Percentiles rank a stretch among this genome's conserved stretches.
phyloP scores from a whole-genome alignment of 192 early-diverging fungal species.

The Backusella tarrabulga region DNA sequence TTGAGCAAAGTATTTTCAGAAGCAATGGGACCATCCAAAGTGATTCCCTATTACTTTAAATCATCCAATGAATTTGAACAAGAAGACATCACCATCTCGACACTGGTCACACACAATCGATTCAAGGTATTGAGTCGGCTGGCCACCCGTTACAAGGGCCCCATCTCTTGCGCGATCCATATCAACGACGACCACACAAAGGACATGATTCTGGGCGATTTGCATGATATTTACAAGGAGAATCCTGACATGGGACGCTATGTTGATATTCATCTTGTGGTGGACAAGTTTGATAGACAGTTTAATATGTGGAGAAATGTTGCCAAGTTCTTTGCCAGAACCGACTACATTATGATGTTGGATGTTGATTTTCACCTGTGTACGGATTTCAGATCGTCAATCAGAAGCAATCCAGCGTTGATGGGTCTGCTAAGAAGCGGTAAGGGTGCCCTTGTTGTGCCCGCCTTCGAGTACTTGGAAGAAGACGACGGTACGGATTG shows the following conservation, averaged over 20 bases:
- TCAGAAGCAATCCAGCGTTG: slow-evolving; percentile 32
- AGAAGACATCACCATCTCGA: slow-evolving; percentile 60
- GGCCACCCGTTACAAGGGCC: slow-evolving; percentile 51
- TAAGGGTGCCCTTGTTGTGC: slow-evolving; percentile 54
- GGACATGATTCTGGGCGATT: slow-evolving; percentile 43
- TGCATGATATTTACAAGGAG: slow-evolving; percentile 48
- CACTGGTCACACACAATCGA: slow-evolving; percentile 56
- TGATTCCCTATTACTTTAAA: slow-evolving; percentile 60
- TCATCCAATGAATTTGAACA: slow-evolving; percentile 43
- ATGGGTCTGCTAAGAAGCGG: slow-evolving; percentile 45
- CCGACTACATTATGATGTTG: slow-evolving; percentile 58
- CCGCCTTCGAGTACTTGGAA: slow-evolving; percentile 57
- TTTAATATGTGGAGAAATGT: slow-evolving; percentile 70
- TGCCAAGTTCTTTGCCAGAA: slow-evolving; percentile 59
- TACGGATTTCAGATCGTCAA: slow-evolving; percentile 46
- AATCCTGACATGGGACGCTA: slow-evolving; percentile 49
- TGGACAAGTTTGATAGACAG: slow-evolving; percentile 59
- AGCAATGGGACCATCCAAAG: slow-evolving; percentile 58
- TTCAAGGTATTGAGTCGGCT: slow-evolving; percentile 50
- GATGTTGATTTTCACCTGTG: slow-evolving; percentile 63
- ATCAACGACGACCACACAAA: slow-evolving; percentile 52
- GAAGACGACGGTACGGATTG: slow-evolving; percentile 54
- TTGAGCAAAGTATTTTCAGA: slow-evolving; percentile 58
- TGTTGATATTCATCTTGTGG: slow-evolving; percentile 60
- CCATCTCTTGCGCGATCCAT: slow-evolving; percentile 60